Evolutionary conservation across 768 basidiomycete species (phyloP).

Genomic region (Sarcomyxa edulis): DNA sequence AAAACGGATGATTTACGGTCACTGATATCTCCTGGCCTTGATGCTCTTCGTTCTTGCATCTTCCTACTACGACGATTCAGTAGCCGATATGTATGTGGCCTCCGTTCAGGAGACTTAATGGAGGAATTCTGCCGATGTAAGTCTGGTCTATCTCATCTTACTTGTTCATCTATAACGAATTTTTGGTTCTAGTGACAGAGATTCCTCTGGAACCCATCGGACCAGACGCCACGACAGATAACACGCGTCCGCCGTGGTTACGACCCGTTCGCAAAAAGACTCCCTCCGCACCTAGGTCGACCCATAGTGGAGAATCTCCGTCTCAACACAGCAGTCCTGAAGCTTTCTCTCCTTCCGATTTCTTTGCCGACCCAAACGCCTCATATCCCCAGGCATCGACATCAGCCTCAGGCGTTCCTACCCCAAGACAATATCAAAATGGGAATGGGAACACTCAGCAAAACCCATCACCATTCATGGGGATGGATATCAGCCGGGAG

Average conservation of each 20-base stretch:
- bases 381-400: no score
- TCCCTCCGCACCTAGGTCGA: conserved; percentile 39
- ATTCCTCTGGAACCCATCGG: conserved; percentile 77
- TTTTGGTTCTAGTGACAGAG: conserved; percentile 54
- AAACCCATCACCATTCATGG: conserved; percentile 23
- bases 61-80: conserved; percentile 85
- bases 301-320: conserved; percentile 36
- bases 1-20: conserved; percentile 73
- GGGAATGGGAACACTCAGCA: background rate
- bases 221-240: conserved; percentile 33
- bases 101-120: conserved; percentile 87
- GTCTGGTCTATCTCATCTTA: conserved; percentile 15
- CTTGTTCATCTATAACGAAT: conserved; percentile 5
- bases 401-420: no score
- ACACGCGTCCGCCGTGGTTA: conserved; percentile 77
- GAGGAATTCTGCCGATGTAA: conserved; percentile 90
- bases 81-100: conserved; percentile 87
- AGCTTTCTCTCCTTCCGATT: conserved; percentile 59
- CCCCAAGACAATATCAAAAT: conserved; percentile 8
- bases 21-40: conserved; percentile 76
- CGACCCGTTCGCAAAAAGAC: conserved; percentile 82
- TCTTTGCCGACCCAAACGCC: conserved; percentile 48
- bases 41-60: conserved; percentile 84
- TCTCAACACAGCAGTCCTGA: conserved; percentile 58
- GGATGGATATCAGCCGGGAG: conserved; percentile 43